Evolutionary conservation across 768 basidiomycete species (phyloP), one percentile per base, ranked within the genome.

Genomic region (Mycena epipterygia): DNA sequence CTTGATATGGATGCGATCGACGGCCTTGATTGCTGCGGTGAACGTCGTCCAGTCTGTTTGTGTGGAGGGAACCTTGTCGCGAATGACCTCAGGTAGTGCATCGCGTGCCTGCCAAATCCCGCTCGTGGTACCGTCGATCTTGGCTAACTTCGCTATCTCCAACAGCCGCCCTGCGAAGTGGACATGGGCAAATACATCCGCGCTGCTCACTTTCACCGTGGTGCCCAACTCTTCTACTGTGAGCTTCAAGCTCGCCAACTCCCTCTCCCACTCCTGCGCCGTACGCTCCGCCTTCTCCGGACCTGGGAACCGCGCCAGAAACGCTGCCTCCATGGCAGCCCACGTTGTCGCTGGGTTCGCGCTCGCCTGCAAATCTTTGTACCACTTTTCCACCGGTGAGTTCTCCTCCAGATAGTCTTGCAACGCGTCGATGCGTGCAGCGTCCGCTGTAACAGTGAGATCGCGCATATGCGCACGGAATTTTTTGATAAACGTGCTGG

Each of bases 181-280:
- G 70, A 73, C 42, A 42, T 66, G 55, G 5, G 62, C 70, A 60
- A 68, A 25, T 6, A 59, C 59, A 19, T 64, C 44, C 25, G 30
- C 13, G 7, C 64, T 73, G 19, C 65, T 63, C 23, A 75, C 53
- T 29, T 61, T 51, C 4, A 73, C 70, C 30, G 62, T 69, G 27
- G 25, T 68, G 25, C 59, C 64, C 5, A 75, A 29, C 11, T 71
- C 72, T 0, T 57, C 64, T 51, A 74, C 30, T 19, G 30, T 57
- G 16, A 76, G 55, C 61, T 14, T 73, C 51, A 59, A 57, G 33
- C 44, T 59, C 14, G 23, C 41, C 8, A 76, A 33, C 42, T 71
- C 64, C 17, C 49, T 30, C 64, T 72, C 60, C 57, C 68, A 73
- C 41, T 76, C 74, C 42, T 63, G 61, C 44, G 37, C 13, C 2